Base-by-base conservation (phyloP, 2,329 filamentous ascomycete genomes). In the Pseudocercospora fuligena region DNA sequence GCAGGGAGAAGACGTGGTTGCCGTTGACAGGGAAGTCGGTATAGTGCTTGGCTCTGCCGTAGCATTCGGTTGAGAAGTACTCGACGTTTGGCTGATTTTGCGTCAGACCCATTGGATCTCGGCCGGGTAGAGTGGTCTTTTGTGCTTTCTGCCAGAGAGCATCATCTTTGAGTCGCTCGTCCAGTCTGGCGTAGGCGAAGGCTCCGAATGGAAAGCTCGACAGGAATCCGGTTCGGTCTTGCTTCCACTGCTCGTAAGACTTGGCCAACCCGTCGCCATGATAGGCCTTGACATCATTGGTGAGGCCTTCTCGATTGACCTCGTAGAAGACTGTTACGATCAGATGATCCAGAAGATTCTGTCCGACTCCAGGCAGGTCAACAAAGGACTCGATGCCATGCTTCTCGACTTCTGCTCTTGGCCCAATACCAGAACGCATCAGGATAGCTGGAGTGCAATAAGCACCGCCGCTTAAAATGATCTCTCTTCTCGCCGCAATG, bases 41-140 rank as follows among this genome's bases (percentile, higher is more conserved):
- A 21, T 60, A 60, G 8, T 57, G 36, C n/a, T 31, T 29, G 2
- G 65, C 58, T 11, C 56, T 57, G 6, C 25, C 58, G n/a, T 57
- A 62, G 27, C 73, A 89, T 87, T 0, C 71, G 0, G 87, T 89
- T 25, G 81, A 86, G 77, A 88, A 89, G 75, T 88, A 85, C 70
- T 90, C 88, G 59, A 88, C 75, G 71, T 89, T 87, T 0, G 88
- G 86, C 72, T 90, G 88, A 6, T 76, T 75, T 0, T 80, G 76
- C 0, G 83, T 83, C 14, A 89, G 78, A 16, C 85, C 86, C 88
- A 90, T 90, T 0, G 88, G 86, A 70, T 90, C 88, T 3, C 87
- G 84, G 3, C 84, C 85, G 25, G 80, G 74, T 33, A 78, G 59
- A n/a, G 59, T 5, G 25, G 47, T 2, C 0, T 80, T 76, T 0